Evolutionary conservation across 495 filamentous ascomycete genomes (phyloP).

Genomic region (Friedmanniomyces endolithicus): DNA sequence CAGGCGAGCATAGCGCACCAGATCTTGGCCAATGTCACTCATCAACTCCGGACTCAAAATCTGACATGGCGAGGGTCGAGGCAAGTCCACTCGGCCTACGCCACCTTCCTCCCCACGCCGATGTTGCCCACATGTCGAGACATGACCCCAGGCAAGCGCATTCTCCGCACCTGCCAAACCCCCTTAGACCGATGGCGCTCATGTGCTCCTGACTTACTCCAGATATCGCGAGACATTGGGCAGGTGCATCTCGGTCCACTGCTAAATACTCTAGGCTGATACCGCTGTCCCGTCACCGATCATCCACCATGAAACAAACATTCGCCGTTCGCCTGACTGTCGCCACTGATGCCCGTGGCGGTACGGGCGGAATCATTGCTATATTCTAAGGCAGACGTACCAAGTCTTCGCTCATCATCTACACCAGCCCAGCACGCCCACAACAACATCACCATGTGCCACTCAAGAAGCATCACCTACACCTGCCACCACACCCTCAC

Average conservation of each 20-base stretch:
- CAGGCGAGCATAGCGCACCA: too few species aligned
- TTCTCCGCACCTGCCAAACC: too few species aligned
- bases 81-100: too few species aligned
- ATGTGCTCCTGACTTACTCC: not conserved
- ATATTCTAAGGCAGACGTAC: not conserved
- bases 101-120: too few species aligned
- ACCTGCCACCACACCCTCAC: conserved; percentile 4
- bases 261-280: not conserved
- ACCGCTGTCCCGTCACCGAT: not conserved
- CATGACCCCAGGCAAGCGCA: too few species aligned
- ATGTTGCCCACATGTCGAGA: too few species aligned
- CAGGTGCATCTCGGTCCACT: not conserved
- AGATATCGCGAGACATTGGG: not conserved
- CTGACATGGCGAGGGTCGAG: too few species aligned
- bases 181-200: not conserved
- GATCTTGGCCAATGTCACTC: too few species aligned
- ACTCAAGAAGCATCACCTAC: conserved; percentile 5
- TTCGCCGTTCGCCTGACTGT: not conserved
- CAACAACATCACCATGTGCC: conserved; percentile 8
- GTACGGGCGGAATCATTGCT: not conserved
- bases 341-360: conserved; percentile 1
- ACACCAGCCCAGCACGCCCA: not conserved
- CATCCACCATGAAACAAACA: not conserved
- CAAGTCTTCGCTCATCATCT: not conserved
- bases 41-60: too few species aligned